These are phyloP conservation scores for Zopfochytrium polystomum DNA, from an alignment of 371 early-diverging fungal species.

Conservation along the genomic window DNA sequence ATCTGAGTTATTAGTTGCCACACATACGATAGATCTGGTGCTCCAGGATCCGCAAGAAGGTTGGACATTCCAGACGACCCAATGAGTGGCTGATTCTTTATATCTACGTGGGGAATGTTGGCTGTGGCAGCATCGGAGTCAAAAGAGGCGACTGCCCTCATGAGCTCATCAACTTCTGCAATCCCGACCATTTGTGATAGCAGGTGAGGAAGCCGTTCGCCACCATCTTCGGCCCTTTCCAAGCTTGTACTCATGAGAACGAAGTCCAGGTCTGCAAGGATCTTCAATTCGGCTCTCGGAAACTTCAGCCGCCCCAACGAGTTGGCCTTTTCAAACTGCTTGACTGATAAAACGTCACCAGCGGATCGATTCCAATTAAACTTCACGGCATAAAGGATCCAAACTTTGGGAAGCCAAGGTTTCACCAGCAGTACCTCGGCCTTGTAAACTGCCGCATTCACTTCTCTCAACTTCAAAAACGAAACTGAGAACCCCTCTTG, in stretches of 20 bases:
- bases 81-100: not conserved
- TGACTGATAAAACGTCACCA: not conserved
- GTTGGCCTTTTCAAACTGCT: not conserved
- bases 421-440: slow-evolving; percentile 62
- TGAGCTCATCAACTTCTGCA: slow-evolving; percentile 65
- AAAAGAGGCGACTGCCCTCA: slow-evolving; percentile 48
- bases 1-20: slow-evolving; percentile 40
- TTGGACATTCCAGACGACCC: not conserved
- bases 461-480: slow-evolving; percentile 1
- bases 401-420: slow-evolving; percentile 83
- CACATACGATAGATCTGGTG: slow-evolving; percentile 23
- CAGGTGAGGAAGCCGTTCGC: slow-evolving; percentile 64
- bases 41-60: not conserved
- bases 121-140: slow-evolving; percentile 27
- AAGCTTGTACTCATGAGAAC: slow-evolving; percentile 57
- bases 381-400: slow-evolving; percentile 68
- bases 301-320: not conserved
- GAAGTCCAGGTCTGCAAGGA: slow-evolving; percentile 61
- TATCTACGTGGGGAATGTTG: slow-evolving; percentile 16
- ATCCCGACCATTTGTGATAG: slow-evolving; percentile 43
- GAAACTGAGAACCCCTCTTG: not conserved
- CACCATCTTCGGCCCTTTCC: slow-evolving; percentile 30
- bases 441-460: slow-evolving; percentile 39
- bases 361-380: not conserved
- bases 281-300: slow-evolving; percentile 57